Evolutionary conservation across 306 rosid species (phyloP), one percentile per base, ranked within the genome.

Genomic region (Casuarina glauca): DNA sequence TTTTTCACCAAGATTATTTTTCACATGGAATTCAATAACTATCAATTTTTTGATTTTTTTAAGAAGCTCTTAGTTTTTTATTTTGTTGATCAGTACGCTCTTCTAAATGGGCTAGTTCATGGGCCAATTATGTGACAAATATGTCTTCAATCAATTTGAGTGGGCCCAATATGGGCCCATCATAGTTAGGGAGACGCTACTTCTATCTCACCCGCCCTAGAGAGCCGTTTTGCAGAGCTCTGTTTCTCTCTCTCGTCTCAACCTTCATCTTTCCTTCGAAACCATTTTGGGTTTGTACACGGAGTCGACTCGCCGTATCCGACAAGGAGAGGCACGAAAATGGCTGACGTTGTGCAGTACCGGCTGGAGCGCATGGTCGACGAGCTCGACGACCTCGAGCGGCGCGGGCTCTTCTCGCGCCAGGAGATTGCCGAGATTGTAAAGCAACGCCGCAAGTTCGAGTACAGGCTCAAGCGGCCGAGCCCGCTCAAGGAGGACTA

Each of bases 331-430:
- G 12, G 2, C 13, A 48, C 15, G 3, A 48, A 8, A 49, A 86
- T 88, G 92, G 92, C 90, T 76, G 92, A 88, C 73, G 90, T 84
- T 2, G 92, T 88, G 66, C 92, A 88, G 77, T 84, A 82, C 81
- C 83, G 90, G 11, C 76, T 88, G 67, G 92, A 88, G 87, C 85
- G 88, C 9, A 88, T 88, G 92, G 78, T 81, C 63, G 67, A 71
- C 54, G 92, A 88, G 87, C 85, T 88, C 80, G 87, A 88, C 1
- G 92, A 88, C 71, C 86, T 88, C 51, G 88, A 88, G 70, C 74
- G 57, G 19, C 90, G 87, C 15, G 85, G 85, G 13, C 73, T 86
- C 41, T 88, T 88, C 81, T 68, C 87, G 3, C 87, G 81, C 71
- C 78, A 70, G 3, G 90, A 88, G 82, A 82, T 88, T 15, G 81